Conservation (phyloP, 2,329 filamentous ascomycete genomes). For the Fusarium sarcochroum region DNA sequence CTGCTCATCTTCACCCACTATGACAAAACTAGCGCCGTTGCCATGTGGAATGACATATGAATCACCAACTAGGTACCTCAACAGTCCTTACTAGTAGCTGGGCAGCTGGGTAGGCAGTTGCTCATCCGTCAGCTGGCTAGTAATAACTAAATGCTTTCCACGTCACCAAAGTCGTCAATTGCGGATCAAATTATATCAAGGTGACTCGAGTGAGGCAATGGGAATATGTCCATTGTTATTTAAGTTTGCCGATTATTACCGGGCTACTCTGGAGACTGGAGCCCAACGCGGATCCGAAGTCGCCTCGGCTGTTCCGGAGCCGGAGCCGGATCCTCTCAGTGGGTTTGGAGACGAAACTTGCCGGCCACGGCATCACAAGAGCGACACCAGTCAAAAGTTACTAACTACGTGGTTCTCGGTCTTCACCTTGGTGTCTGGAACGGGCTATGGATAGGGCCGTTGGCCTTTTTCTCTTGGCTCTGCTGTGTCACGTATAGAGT, state of each 20-base stretch:
- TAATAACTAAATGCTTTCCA: neutral
- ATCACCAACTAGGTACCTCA: constrained; percentile 1
- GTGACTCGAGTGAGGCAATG: neutral
- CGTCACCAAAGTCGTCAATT: constrained; percentile 2
- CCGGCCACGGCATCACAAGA: neutral
- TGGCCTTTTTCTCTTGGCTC: neutral
- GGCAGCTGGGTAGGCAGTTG: neutral
- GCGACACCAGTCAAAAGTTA: neutral
- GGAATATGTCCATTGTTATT: neutral
- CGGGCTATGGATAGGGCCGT: neutral
- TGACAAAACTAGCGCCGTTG: neutral
- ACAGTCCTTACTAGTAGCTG: neutral
- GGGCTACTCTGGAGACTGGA: neutral
- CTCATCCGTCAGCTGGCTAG: neutral
- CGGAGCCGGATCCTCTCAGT: neutral
- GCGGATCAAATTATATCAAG: constrained; percentile 12
- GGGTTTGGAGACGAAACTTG: neutral
- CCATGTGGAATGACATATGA: constrained; percentile 9
- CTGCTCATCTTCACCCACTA: neutral
- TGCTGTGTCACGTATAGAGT: constrained; percentile 1
- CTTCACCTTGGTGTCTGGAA: constrained; percentile 9
- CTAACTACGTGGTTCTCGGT: neutral
- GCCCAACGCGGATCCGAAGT: constrained; percentile 15
- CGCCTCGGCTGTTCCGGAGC: constrained; percentile 2
- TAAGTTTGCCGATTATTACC: neutral